A percentile compares a stretch with the other conserved stretches of the same genome.
Conservation (phyloP, 306 rosid species). For the Echinosophora koreensis region DNA sequence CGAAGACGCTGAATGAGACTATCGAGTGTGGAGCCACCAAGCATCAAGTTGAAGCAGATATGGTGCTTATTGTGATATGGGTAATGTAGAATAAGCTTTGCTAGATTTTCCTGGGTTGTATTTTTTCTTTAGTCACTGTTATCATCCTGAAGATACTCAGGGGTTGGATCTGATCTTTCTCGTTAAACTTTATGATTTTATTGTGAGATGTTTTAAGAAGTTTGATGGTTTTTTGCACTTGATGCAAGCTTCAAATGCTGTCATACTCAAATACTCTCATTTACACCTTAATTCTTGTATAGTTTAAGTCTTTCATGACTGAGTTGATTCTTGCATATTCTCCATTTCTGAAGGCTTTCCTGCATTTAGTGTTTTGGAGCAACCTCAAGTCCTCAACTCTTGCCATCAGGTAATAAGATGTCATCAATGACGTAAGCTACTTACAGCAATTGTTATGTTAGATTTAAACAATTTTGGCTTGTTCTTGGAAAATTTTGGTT, state of each 20-base stretch:
- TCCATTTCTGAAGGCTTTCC: background rate
- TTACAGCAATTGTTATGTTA: no score
- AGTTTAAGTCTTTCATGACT: background rate
- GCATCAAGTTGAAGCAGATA: slow-evolving; percentile 17
- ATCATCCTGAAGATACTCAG: slow-evolving; percentile 32
- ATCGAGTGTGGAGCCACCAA: slow-evolving; percentile 16
- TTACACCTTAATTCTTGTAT: background rate
- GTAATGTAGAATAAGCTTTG: slow-evolving; percentile 47
- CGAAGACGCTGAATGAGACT: slow-evolving; percentile 56
- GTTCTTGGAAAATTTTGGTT: no score
- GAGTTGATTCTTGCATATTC: slow-evolving; percentile 2
- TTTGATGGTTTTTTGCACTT: slow-evolving; percentile 32
- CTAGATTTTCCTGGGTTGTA: slow-evolving; percentile 30
- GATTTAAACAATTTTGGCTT: no score
- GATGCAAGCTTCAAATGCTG: slow-evolving; percentile 25
- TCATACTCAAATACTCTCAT: background rate
- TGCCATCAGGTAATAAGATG: no score
- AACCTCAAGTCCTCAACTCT: no score
- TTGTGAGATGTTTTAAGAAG: slow-evolving; percentile 32
- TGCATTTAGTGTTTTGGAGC: background rate
- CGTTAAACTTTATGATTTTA: slow-evolving; percentile 13
- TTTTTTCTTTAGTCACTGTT: slow-evolving; percentile 7
- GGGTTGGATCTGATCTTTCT: slow-evolving; percentile 40
- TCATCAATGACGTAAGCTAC: no score
- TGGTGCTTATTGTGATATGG: slow-evolving; percentile 33